Base-by-base conservation (phyloP, 768 basidiomycete species). In the Lyophyllum decastes region DNA sequence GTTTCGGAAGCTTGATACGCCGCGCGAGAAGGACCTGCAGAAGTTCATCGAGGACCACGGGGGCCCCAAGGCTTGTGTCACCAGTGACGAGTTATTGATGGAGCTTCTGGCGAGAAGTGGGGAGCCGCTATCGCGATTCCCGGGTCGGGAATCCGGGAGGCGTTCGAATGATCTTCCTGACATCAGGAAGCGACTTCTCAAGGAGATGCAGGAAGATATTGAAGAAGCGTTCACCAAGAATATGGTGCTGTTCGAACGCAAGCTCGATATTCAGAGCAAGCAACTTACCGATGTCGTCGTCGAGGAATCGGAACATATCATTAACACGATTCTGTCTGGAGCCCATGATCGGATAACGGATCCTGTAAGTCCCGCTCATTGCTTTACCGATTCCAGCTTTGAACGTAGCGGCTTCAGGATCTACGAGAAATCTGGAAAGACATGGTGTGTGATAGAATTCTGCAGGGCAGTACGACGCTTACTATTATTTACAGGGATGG, bases 391-490 rank as follows among this genome's bases (percentile, higher is more conserved):
- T 38, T 38, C 22, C 9, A 12, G 38, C 14, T 22, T 33, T 44
- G 45, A 17, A 27, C 27, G 21, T 33, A n/a, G 5, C 17, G 4
- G 8, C 40, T 12, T 33, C 8, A 83, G 82, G 79, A 83, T 53
- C 65, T 84, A 19, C 76, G 73, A 54, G 68, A 63, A 4, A 70
- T 84, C 0, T 84, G 82, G 83, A 80, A 77, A 63, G 78, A 80
- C 19, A 82, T 82, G 81, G 82, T 82, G 26, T 2, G 73, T 59
- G 10, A 27, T 38, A 7, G 7, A 38, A 16, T 35, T 14, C 17
- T n/a, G 6, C 12, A 14, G n/a, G n/a, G n/a, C n/a, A n/a, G n/a
- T n/a, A n/a, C n/a, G n/a, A n/a, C n/a, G n/a, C n/a, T n/a, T n/a
- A n/a, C n/a, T 12, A 16, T 11, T 46, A 56, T 26, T 11, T 17